A percentile compares a stretch with the other conserved stretches of the same genome.
phyloP scores from a whole-genome alignment of 2,329 filamentous ascomycete genomes.

The Ophiostoma australiae region DNA sequence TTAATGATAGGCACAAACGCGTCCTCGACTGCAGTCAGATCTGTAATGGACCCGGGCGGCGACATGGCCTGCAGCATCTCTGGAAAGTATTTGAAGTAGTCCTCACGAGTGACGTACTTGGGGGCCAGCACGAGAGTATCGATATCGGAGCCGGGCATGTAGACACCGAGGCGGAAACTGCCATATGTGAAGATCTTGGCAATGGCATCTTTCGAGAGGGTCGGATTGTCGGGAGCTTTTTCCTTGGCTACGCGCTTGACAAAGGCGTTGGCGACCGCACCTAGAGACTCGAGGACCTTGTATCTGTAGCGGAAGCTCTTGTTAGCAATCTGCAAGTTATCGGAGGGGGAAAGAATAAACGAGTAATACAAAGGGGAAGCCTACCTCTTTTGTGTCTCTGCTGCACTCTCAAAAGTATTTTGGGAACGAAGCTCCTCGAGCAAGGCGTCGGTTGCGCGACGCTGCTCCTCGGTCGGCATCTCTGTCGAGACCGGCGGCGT shows the following conservation, averaged over 20 bases:
- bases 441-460: constrained; percentile 69
- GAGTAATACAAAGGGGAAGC: background rate
- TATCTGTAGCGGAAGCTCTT: constrained; percentile 46
- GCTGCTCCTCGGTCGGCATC: constrained; percentile 72
- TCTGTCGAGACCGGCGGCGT: constrained; percentile 76
- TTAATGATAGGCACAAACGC: constrained; percentile 97
- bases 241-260: constrained; percentile 72
- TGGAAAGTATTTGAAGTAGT: constrained; percentile 92
- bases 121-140: constrained; percentile 92
- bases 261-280: constrained; percentile 78
- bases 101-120: constrained; percentile 78
- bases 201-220: constrained; percentile 74
- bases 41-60: constrained; percentile 71
- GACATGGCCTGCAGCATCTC: constrained; percentile 70
- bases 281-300: constrained; percentile 68
- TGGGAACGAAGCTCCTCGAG: constrained; percentile 79
- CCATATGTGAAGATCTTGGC: constrained; percentile 95
- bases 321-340: background rate
- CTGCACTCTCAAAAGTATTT: constrained; percentile 82
- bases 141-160: constrained; percentile 93
- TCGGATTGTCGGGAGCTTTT: constrained; percentile 66
- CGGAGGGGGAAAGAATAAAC: background rate
- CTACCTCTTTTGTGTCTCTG: constrained; percentile 79
- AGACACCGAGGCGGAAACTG: constrained; percentile 90
- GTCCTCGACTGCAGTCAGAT: constrained; percentile 79